phyloP scores from a whole-genome alignment of 768 basidiomycete genomes.

The Suillus clintonianus region DNA sequence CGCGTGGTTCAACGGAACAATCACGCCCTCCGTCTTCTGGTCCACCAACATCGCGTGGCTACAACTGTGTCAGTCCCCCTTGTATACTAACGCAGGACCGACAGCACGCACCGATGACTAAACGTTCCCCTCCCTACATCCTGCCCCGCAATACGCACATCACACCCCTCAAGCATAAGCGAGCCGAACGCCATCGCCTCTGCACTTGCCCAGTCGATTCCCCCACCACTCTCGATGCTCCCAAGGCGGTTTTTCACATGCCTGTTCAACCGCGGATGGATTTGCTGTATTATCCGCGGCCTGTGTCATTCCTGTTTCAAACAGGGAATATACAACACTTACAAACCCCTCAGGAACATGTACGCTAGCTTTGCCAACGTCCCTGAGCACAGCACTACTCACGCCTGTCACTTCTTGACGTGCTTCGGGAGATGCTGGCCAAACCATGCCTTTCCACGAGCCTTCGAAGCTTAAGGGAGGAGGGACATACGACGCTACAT shows the following conservation, averaged over 20 bases:
- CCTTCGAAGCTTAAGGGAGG: slow-evolving; percentile 57
- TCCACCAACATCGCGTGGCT: slow-evolving; percentile 92
- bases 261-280: slow-evolving; percentile 75
- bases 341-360: slow-evolving; percentile 62
- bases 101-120: slow-evolving; percentile 63
- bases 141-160: slow-evolving; percentile 90
- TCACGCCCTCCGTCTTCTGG: slow-evolving; percentile 77
- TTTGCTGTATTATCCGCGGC: slow-evolving; percentile 48
- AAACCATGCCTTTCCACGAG: slow-evolving; percentile 63
- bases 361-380: slow-evolving; percentile 72
- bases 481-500: slow-evolving; percentile 49
- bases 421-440: slow-evolving; percentile 62
- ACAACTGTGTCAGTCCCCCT: neutral
- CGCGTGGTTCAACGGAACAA: slow-evolving; percentile 79
- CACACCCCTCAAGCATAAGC: slow-evolving; percentile 77
- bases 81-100: neutral
- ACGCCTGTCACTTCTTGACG: slow-evolving; percentile 72
- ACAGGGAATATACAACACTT: slow-evolving; percentile 26
- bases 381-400: slow-evolving; percentile 45
- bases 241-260: slow-evolving; percentile 79
- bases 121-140: slow-evolving; percentile 92
- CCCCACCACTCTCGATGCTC: slow-evolving; percentile 65
- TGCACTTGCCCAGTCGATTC: slow-evolving; percentile 87
- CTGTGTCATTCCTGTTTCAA: neutral
- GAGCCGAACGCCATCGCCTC: slow-evolving; percentile 93